Evolutionary conservation across 116 monocot species (phyloP).

Genomic region (Iris pallida): DNA sequence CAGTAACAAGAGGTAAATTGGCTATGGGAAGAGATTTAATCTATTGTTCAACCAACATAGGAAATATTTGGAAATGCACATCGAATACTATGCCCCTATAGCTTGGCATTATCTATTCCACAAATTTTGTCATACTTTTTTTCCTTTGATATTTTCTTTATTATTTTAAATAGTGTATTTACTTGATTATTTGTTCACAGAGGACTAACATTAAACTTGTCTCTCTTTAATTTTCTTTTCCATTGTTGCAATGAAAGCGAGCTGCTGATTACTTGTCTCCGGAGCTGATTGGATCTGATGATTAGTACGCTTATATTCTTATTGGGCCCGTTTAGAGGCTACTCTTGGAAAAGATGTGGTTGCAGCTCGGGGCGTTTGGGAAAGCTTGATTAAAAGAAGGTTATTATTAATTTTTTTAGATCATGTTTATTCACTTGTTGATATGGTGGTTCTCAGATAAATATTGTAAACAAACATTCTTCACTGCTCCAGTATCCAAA

Average conservation of each 20-base stretch:
- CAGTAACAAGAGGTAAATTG: too few species aligned
- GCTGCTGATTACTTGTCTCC: conserved; percentile 74
- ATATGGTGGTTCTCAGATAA: neutral
- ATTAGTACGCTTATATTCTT: conserved; percentile 61
- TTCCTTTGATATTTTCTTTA: neutral
- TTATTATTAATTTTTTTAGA: conserved; percentile 12
- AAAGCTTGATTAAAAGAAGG: conserved; percentile 87
- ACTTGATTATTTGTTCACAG: neutral
- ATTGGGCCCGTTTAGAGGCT: conserved; percentile 82
- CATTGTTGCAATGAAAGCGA: conserved; percentile 46
- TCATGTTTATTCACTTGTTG: neutral
- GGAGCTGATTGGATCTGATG: conserved; percentile 40
- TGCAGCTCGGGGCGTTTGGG: conserved; percentile 94
- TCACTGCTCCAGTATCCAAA: neutral
- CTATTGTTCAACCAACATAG: too few species aligned
- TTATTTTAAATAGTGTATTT: neutral
- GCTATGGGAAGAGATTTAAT: too few species aligned
- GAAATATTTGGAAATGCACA: too few species aligned
- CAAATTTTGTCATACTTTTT: neutral
- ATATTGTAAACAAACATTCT: neutral
- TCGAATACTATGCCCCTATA: too few species aligned
- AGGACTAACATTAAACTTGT: neutral
- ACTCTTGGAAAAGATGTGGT: conserved; percentile 63
- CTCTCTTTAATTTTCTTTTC: conserved; percentile 1
- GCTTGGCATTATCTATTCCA: too few species aligned